Percentiles rank a stretch among this genome's conserved stretches.
Conservation (phyloP, 768 basidiomycete species). For the Boletus pseudo-olivaceus region DNA sequence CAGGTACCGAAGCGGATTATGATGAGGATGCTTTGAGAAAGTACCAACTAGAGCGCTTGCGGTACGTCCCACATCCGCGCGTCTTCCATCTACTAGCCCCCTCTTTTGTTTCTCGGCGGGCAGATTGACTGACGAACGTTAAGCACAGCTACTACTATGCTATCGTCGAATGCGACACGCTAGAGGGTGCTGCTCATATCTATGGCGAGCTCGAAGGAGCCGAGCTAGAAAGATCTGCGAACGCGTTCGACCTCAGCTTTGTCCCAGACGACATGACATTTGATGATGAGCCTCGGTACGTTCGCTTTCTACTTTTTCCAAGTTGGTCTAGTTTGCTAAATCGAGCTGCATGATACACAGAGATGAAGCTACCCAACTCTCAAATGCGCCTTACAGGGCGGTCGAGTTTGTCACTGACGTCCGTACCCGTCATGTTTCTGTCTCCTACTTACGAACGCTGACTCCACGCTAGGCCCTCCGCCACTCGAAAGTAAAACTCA, state of each 20-base stretch:
- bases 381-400: constrained; percentile 58
- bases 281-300: constrained; percentile 70
- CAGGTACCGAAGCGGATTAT: constrained; percentile 72
- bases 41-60: constrained; percentile 89
- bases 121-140: constrained; percentile 4
- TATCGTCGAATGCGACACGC: constrained; percentile 81
- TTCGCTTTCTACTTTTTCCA: background rate
- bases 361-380: constrained; percentile 77
- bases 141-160: constrained; percentile 88
- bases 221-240: constrained; percentile 94
- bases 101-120: background rate
- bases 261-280: constrained; percentile 89
- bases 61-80: constrained; percentile 47
- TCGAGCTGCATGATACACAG: constrained; percentile 36
- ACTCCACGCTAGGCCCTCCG: constrained; percentile 69
- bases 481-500: constrained; percentile 96
- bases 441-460: background rate
- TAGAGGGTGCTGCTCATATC: constrained; percentile 72
- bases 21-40: constrained; percentile 83
- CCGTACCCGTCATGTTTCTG: constrained; percentile 26
- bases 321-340: background rate
- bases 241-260: constrained; percentile 92
- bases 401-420: constrained; percentile 94
- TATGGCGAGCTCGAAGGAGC: constrained; percentile 88
- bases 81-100: background rate